These are phyloP conservation scores for Cytospora chrysosperma DNA, from an alignment of 2,329 filamentous ascomycete genomes.

Conservation along the genomic window DNA sequence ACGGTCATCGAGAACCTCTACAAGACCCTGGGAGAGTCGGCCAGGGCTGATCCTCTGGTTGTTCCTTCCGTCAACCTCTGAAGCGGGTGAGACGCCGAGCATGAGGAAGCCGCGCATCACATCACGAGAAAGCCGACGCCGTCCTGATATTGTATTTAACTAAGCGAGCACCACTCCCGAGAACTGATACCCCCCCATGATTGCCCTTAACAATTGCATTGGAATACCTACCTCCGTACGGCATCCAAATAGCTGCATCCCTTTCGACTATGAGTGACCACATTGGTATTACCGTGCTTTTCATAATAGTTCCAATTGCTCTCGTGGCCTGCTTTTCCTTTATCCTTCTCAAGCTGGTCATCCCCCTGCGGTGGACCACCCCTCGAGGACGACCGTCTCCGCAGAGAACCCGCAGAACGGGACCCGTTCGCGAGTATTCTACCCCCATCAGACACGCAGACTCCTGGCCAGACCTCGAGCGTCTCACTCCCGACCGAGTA, in stretches of 20 bases:
- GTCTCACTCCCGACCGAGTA: neutral
- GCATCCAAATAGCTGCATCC: conserved; percentile 15
- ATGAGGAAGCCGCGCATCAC: conserved; percentile 14
- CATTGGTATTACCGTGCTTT: conserved; percentile 16
- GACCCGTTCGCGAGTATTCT: neutral
- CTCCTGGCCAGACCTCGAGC: conserved; percentile 38
- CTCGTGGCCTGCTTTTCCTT: conserved; percentile 16
- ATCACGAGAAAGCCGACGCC: conserved; percentile 4
- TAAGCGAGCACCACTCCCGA: conserved; percentile 9
- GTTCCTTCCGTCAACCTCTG: conserved; percentile 16
- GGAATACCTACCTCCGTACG: neutral
- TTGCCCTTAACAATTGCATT: neutral
- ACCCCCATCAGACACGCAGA: conserved; percentile 26
- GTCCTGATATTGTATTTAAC: neutral
- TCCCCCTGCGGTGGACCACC: neutral
- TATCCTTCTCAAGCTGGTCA: conserved; percentile 15
- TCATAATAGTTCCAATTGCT: conserved; percentile 14
- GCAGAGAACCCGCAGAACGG: neutral
- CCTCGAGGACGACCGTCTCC: neutral
- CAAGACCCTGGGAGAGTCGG: conserved; percentile 44
- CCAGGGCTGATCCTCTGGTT: conserved; percentile 22
- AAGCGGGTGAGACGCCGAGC: neutral
- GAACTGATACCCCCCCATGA: conserved; percentile 24
- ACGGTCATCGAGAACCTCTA: conserved; percentile 58
- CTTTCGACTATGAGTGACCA: conserved; percentile 23